Base-by-base conservation (phyloP, 2,329 filamentous ascomycete species). In the Penicillium sp. region DNA sequence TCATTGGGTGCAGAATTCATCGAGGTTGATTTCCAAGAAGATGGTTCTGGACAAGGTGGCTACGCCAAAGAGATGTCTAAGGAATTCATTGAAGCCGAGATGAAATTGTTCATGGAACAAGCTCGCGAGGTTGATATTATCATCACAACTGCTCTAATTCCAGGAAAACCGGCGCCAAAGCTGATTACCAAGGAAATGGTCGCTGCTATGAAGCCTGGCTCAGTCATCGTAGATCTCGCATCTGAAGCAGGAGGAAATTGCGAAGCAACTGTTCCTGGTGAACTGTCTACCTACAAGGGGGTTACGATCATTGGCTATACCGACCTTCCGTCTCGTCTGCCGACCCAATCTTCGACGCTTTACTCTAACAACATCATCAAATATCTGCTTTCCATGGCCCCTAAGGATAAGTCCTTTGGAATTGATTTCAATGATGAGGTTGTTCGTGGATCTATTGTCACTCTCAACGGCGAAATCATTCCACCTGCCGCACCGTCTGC, bases 311-410 rank as follows among this genome's bases (percentile, higher is more conserved):
- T 96, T 68, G 91, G 89, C 31, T 96, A 95, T 72, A 95, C 91
- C 42, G 91, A 96, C 73, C 81, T 96, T 26, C 91, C 92, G 0
- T 95, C 91, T 29, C 84, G 91, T 44, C 81, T 96, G 2, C 90
- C 92, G 0, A 95, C 91, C 0, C 92, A 96, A 72, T 90, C 91
- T 0, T 95, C 91, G 0, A 95, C 90, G 0, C 77, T 96, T 20
- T 96, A 96, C 74, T 94, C 90, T 2, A 96, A 96, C 81, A 96
- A 96, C 69, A 92, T 96, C 66, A 92, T 88, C 62, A 96, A 96
- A 69, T 89, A 92, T 54, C 77, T 96, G 26, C 80, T 96, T 9
- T 94, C 91, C 0, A 90, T 96, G 81, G 75, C 86, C 1, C 89
- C 90, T 1, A 83, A 88, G 56, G 86, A 91, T 2, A 91, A 90